Percentiles rank a stretch among this genome's conserved stretches.
These are phyloP conservation scores for Yamadazyma trypodendri DNA, from an alignment of 1,139 yeast species.

Conservation along the genomic window DNA sequence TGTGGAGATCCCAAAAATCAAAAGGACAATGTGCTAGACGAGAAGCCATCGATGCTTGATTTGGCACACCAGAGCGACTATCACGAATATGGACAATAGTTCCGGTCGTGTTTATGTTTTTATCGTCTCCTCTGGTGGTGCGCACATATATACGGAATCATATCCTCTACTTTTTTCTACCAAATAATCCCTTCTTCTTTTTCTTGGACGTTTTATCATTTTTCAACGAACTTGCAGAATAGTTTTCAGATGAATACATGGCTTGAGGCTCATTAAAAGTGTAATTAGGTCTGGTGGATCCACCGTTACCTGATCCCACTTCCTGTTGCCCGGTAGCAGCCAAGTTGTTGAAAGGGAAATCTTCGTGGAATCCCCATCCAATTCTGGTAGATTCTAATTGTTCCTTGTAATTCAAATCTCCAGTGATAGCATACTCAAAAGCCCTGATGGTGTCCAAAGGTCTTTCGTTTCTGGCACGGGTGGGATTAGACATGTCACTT, in stretches of 20 bases:
- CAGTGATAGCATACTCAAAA: slow-evolving; percentile 91
- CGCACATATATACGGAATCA: too few species aligned
- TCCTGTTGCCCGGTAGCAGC: slow-evolving; percentile 17
- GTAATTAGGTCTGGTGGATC: slow-evolving; percentile 25
- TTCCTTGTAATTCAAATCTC: slow-evolving; percentile 73
- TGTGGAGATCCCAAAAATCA: too few species aligned
- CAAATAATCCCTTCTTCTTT: slow-evolving; percentile 62
- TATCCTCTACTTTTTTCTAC: slow-evolving; percentile 47
- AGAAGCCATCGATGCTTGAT: too few species aligned
- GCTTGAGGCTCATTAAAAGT: slow-evolving; percentile 52
- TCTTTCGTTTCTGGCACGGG: slow-evolving; percentile 88
- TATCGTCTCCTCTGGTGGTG: neutral
- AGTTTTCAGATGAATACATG: slow-evolving; percentile 61
- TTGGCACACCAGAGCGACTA: neutral
- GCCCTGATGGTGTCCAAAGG: slow-evolving; percentile 92
- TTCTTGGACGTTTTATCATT: slow-evolving; percentile 35
- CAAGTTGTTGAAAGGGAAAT: slow-evolving; percentile 40
- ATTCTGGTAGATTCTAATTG: slow-evolving; percentile 73
- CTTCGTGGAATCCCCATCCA: slow-evolving; percentile 72
- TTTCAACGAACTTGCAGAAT: slow-evolving; percentile 42
- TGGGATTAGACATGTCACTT: slow-evolving; percentile 89
- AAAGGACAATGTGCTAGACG: too few species aligned
- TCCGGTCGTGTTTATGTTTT: neutral
- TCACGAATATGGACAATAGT: neutral
- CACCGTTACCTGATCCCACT: slow-evolving; percentile 8